Evolutionary conservation across 495 filamentous ascomycete species (phyloP), one percentile per base, ranked within the genome.

Genomic region (Chaetomium tenue): DNA sequence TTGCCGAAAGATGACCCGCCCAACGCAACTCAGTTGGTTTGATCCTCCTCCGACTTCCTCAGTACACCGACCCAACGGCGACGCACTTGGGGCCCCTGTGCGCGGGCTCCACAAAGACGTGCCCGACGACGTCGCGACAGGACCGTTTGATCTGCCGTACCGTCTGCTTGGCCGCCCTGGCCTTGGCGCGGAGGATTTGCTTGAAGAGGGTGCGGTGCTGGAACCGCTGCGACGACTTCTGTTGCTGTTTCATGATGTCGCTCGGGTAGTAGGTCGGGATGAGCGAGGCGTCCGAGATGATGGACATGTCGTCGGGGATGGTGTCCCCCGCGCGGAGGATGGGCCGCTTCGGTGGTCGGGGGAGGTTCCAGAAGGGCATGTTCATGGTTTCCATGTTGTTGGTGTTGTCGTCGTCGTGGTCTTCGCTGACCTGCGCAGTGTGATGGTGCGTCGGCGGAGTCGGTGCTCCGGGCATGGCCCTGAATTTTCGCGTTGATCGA

Each of bases 211-310:
- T n/a, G 37, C 52, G 62, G 28, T 52, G 61, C 6, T 33, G 52
- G 13, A 58, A 42, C 11, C 58, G 60, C 47, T 61, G 58, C 23
- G 57, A 62, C 54, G 58, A 52, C 28, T 60, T 62, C 42, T 61
- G 64, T 48, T 61, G 58, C 23, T 60, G 64, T 48, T 61, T 55
- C 51, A 58, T 68, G 59, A 69, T 55, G 42, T 65, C 62, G 54
- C 58, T 63, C 1, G 65, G 67, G 56, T 42, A 47, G 39, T 70
- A 70, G 25, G 67, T 67, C n/a, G 70, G 70, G 26, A 71, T 62
- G n/a, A 67, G 54, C 9, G 64, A 67, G 39, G 48, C 26, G 37
- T 71, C 67, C 23, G 62, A 33, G 51, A 71, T 66, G 46, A 70
- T 60, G 33, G 64, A 69, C 66, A 63, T 67, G 60, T 69, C 64